Conservation (phyloP, 306 rosid species). For the Lathyrus aphaca region DNA sequence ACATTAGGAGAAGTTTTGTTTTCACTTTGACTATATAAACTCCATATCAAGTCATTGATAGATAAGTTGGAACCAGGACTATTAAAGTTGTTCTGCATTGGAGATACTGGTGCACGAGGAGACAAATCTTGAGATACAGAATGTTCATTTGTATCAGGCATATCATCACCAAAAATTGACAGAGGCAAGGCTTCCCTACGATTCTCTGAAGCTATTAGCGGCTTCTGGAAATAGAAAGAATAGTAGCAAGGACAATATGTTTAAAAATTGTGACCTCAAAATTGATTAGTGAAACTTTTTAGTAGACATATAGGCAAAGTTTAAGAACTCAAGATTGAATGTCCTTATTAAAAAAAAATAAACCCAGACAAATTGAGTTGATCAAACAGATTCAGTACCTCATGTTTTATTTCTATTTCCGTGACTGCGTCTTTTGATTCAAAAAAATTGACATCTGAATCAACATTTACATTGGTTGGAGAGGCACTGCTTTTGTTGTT, state of each 20-base stretch:
- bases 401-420: constrained; percentile 43
- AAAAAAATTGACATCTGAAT: constrained; percentile 46
- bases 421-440: constrained; percentile 47
- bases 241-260: constrained; percentile 22
- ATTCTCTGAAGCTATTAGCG: constrained; percentile 45
- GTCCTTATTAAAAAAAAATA: neutral
- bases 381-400: constrained; percentile 50
- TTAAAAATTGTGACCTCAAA: constrained; percentile 29
- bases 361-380: constrained; percentile 30
- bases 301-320: constrained; percentile 15
- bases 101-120: constrained; percentile 40
- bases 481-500: constrained; percentile 39
- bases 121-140: constrained; percentile 52
- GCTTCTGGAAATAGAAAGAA: constrained; percentile 53
- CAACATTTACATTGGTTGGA: constrained; percentile 40
- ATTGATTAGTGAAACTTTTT: constrained; percentile 18
- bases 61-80: constrained; percentile 55
- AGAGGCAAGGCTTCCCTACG: constrained; percentile 71
- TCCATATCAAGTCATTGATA: constrained; percentile 74
- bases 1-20: constrained; percentile 46
- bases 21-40: constrained; percentile 76
- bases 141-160: constrained; percentile 50
- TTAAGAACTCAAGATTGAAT: constrained; percentile 34
- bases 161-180: constrained; percentile 75
- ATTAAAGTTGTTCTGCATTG: constrained; percentile 40